A percentile compares a stretch with the other conserved stretches of the same genome.
Conservation (phyloP, 2,329 filamentous ascomycete species). For the Cladosporium halotolerans region DNA sequence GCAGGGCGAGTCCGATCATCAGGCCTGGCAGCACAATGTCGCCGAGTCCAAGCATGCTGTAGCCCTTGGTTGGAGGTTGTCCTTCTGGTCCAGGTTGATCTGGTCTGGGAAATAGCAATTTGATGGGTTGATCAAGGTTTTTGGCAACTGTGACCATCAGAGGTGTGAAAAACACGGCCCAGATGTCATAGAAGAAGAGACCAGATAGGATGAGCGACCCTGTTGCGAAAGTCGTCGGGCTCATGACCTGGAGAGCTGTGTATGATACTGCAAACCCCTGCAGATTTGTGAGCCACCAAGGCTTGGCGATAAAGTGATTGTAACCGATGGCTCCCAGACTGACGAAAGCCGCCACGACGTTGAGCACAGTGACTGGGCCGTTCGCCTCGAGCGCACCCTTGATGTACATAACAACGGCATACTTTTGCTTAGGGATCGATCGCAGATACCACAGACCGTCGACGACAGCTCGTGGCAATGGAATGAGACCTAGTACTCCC, state of each 20-base stretch:
- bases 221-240: constrained; percentile 79
- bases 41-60: constrained; percentile 82
- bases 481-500: constrained; percentile 42
- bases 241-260: constrained; percentile 72
- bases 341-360: constrained; percentile 50
- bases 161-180: constrained; percentile 84
- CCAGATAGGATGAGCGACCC: constrained; percentile 70
- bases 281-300: constrained; percentile 74
- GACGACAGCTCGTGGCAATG: constrained; percentile 34
- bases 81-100: constrained; percentile 26
- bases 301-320: constrained; percentile 55
- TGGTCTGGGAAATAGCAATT: constrained; percentile 74
- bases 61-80: constrained; percentile 36
- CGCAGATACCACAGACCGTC: constrained; percentile 46
- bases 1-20: constrained; percentile 76
- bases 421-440: constrained; percentile 44
- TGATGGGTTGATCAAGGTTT: constrained; percentile 85
- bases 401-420: constrained; percentile 47
- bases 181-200: constrained; percentile 91
- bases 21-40: constrained; percentile 91
- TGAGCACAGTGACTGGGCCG: constrained; percentile 49
- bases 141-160: constrained; percentile 86
- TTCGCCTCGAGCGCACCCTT: constrained; percentile 36
- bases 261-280: constrained; percentile 86
- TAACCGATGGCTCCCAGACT: constrained; percentile 56